A percentile compares a stretch with the other conserved stretches of the same genome.
Conservation (phyloP, 805 yeast species). For the Zygoascus flipseniorum region DNA sequence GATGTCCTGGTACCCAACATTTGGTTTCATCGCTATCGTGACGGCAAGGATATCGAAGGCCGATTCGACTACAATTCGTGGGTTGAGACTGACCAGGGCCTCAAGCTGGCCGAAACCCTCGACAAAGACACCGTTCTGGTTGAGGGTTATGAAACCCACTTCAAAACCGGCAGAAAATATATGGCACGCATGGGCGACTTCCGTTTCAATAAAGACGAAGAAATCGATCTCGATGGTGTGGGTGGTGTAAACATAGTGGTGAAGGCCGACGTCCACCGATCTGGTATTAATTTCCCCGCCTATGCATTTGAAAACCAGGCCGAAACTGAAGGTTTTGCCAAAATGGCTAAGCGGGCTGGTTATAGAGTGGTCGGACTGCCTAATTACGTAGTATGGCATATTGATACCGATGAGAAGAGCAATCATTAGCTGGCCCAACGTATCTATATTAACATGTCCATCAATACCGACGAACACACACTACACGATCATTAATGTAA, state of each 20-base stretch:
- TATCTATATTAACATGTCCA: neutral
- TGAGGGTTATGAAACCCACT: slow-evolving; percentile 84
- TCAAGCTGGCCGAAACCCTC: slow-evolving; percentile 55
- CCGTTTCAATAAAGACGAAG: slow-evolving; percentile 42
- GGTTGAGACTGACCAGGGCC: slow-evolving; percentile 63
- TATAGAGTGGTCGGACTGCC: slow-evolving; percentile 81
- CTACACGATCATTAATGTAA: neutral
- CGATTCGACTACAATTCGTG: slow-evolving; percentile 22
- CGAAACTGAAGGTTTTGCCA: slow-evolving; percentile 88
- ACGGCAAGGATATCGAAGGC: slow-evolving; percentile 21
- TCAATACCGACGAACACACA: neutral
- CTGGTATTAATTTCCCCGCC: slow-evolving; percentile 91
- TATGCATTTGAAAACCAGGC: slow-evolving; percentile 86
- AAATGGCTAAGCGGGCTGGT: slow-evolving; percentile 68
- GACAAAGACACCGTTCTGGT: slow-evolving; percentile 71
- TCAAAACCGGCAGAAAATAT: slow-evolving; percentile 82
- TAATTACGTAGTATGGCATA: slow-evolving; percentile 85
- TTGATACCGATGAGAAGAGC: slow-evolving; percentile 27
- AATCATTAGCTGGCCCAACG: neutral
- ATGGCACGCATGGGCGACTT: slow-evolving; percentile 69
- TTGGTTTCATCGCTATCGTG: slow-evolving; percentile 39
- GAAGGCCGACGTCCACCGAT: slow-evolving; percentile 86
- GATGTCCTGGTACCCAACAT: slow-evolving; percentile 86
- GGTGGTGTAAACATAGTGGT: slow-evolving; percentile 89
- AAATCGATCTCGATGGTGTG: slow-evolving; percentile 80